Percentiles rank a stretch among this genome's conserved stretches.
Conservation (phyloP, 768 basidiomycete genomes). For the Leccinum truebloodii region DNA sequence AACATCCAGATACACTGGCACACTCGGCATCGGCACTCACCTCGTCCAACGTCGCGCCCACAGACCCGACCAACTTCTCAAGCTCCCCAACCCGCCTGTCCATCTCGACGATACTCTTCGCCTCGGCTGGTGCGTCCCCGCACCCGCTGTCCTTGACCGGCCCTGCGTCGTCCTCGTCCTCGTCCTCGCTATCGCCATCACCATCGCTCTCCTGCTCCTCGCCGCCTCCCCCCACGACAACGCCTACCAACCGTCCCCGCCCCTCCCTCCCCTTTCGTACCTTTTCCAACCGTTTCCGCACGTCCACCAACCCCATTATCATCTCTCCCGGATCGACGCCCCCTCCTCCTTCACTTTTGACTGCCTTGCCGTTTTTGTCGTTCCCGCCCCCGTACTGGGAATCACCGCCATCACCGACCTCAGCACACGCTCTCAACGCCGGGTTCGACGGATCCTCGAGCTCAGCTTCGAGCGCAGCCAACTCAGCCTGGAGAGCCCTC, state of each 20-base stretch:
- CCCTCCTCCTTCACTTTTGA: slow-evolving; percentile 32
- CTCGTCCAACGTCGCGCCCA: slow-evolving; percentile 79
- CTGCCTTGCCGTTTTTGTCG: too few relatives aligned
- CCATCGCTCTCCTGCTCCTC: slow-evolving; percentile 5
- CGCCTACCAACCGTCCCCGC: slow-evolving; percentile 60
- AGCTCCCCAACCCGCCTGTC: slow-evolving; percentile 84
- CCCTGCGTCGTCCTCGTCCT: slow-evolving; percentile 1
- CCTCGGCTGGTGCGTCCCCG: slow-evolving; percentile 35
- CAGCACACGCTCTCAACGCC: slow-evolving; percentile 51
- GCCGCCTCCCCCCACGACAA: slow-evolving; percentile 41
- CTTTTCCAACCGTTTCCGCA: slow-evolving; percentile 66
- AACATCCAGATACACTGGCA: background rate
- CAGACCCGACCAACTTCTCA: slow-evolving; percentile 81
- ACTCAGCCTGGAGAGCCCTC: slow-evolving; percentile 70
- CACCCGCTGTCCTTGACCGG: background rate
- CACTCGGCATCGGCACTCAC: slow-evolving; percentile 37
- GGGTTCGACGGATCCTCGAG: slow-evolving; percentile 82
- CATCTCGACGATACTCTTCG: slow-evolving; percentile 64
- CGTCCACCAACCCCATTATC: slow-evolving; percentile 75
- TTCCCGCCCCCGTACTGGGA: background rate
- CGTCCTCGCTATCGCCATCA: background rate
- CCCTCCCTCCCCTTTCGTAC: slow-evolving; percentile 68
- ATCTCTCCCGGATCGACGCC: slow-evolving; percentile 73
- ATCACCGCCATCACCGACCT: too few relatives aligned
- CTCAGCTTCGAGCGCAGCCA: slow-evolving; percentile 77